These are phyloP conservation scores for Anisodus tanguticus DNA, from an alignment of 257 asterid genomes.

Conservation along the genomic window DNA sequence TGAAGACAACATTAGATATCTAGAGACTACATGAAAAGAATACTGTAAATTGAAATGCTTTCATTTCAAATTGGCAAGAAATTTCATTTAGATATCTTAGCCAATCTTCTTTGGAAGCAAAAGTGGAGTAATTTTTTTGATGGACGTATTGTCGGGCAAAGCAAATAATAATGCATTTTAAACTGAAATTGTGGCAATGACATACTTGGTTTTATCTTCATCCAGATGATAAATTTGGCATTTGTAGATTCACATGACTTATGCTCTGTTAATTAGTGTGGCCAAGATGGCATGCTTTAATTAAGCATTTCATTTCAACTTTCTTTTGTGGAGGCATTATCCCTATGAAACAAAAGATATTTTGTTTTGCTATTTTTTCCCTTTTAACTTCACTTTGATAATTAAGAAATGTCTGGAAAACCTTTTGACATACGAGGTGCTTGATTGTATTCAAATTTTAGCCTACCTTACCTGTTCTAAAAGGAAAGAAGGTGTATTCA, in stretches of 20 bases:
- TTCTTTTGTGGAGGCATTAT: background rate
- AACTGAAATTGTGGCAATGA: background rate
- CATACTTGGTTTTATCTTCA: background rate
- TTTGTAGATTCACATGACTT: background rate
- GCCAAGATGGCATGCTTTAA: background rate
- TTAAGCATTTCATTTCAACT: background rate
- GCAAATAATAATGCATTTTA: too few species aligned
- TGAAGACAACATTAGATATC: background rate
- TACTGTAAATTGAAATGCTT: background rate
- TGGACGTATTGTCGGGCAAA: background rate
- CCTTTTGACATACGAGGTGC: background rate
- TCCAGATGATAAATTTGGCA: background rate
- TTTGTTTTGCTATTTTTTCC: background rate
- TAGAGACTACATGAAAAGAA: background rate
- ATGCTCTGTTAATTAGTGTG: background rate
- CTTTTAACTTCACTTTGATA: background rate
- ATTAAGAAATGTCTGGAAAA: background rate
- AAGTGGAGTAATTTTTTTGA: background rate
- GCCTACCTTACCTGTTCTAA: conserved; percentile 4
- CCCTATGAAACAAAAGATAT: background rate
- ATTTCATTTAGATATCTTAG: background rate
- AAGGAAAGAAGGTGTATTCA: background rate
- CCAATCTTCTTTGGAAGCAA: background rate
- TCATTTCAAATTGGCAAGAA: background rate
- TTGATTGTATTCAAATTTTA: conserved; percentile 10